Evolutionary conservation across 208 protist species (phyloP).

Genomic region (Strigomonas galati): DNA sequence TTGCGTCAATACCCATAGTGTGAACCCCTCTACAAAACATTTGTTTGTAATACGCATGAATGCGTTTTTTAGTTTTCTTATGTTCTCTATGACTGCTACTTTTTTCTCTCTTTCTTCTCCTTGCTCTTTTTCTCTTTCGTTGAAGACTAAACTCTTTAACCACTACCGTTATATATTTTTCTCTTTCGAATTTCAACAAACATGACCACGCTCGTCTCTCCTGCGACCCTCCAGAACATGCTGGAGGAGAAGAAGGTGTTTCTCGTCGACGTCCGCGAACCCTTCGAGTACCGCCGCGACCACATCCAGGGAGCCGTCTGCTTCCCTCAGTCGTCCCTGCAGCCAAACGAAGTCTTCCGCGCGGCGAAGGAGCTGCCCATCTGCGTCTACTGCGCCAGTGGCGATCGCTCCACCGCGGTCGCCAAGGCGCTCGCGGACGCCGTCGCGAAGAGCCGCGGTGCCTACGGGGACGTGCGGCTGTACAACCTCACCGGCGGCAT

Average conservation of each 20-base stretch:
- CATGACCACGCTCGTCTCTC: not conserved
- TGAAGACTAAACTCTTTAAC: constrained; percentile 6
- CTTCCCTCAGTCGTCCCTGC: constrained; percentile 26
- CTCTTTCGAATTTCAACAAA: not conserved
- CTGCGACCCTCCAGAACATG: constrained; percentile 14
- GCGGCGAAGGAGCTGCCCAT: constrained; percentile 16
- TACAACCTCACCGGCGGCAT: constrained; percentile 43
- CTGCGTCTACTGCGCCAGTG: constrained; percentile 39
- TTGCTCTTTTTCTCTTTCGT: constrained; percentile 8
- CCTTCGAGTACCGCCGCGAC: constrained; percentile 36
- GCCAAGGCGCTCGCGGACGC: constrained; percentile 14
- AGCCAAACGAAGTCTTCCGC: constrained; percentile 26
- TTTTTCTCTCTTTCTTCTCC: not conserved
- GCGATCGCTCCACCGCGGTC: constrained; percentile 31
- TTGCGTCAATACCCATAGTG: no score
- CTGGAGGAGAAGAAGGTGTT: constrained; percentile 25
- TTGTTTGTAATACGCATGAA: no score
- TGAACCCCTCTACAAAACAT: no score
- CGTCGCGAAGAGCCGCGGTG: constrained; percentile 11
- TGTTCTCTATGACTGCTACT: not conserved
- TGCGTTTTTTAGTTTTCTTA: no score
- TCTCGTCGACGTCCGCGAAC: constrained; percentile 44
- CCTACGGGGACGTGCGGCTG: constrained; percentile 21
- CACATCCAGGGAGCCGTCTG: constrained; percentile 34
- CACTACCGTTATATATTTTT: not conserved